Conservation (phyloP, 768 basidiomycete species). For the Calvatia gigantea region DNA sequence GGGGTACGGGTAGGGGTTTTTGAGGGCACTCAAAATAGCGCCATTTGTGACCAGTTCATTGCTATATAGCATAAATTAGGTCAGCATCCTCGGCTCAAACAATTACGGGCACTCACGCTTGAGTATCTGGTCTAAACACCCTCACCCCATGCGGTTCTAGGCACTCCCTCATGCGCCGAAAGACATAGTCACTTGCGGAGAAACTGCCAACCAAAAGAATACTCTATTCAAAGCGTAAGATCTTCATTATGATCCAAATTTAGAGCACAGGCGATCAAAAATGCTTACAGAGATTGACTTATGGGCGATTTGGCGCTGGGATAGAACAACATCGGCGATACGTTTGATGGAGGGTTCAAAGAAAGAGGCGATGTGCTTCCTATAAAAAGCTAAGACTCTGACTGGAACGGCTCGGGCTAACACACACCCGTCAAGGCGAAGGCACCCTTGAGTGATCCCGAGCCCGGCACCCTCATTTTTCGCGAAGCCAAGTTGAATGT, state of each 20-base stretch:
- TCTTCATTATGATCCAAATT: not conserved
- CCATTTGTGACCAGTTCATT: constrained; percentile 24
- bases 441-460: constrained; percentile 38
- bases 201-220: constrained; percentile 57
- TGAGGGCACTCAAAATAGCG: constrained; percentile 35
- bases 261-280: not conserved
- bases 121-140: constrained; percentile 44
- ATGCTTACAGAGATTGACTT: constrained; percentile 25
- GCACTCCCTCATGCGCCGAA: constrained; percentile 33
- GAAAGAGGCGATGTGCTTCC: constrained; percentile 25
- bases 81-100: not conserved
- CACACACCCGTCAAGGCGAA: constrained; percentile 34
- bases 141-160: constrained; percentile 34
- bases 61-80: constrained; percentile 10
- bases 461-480: constrained; percentile 31
- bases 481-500: constrained; percentile 41
- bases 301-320: constrained; percentile 15
- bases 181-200: constrained; percentile 54
- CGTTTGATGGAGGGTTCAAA: constrained; percentile 27
- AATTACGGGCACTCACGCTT: not conserved
- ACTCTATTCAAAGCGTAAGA: not conserved
- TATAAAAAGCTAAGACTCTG: constrained; percentile 6
- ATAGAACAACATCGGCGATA: constrained; percentile 23
- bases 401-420: not conserved
- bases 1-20: constrained; percentile 43